A percentile compares a stretch with the other conserved stretches of the same genome.
These are phyloP conservation scores for Globisporangium recalcitrans DNA, from an alignment of 352 stramenopile species.

Conservation along the genomic window DNA sequence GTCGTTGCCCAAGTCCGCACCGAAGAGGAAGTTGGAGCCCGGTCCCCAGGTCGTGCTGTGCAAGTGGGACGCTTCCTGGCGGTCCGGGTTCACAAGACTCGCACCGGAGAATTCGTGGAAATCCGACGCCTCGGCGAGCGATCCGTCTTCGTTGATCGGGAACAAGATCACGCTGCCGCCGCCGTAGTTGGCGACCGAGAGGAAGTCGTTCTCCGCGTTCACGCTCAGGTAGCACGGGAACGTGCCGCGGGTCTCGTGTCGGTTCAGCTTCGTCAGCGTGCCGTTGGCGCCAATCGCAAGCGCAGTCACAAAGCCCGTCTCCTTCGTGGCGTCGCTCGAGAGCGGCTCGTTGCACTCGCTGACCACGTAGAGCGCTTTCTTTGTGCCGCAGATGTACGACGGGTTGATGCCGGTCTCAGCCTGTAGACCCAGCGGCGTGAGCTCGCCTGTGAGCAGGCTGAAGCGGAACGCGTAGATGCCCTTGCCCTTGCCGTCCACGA, in stretches of 20 bases:
- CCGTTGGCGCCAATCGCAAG: constrained; percentile 41
- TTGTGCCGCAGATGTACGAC: constrained; percentile 49
- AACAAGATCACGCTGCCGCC: constrained; percentile 58
- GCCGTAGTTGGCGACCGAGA: constrained; percentile 72
- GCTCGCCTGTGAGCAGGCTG: constrained; percentile 37
- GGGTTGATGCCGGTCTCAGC: constrained; percentile 62
- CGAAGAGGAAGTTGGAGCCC: constrained; percentile 32
- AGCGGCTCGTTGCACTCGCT: constrained; percentile 64
- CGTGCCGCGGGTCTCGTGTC: constrained; percentile 44
- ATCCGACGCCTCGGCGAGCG: constrained; percentile 36
- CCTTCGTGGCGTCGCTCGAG: constrained; percentile 16
- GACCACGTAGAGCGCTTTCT: constrained; percentile 47
- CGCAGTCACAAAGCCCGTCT: constrained; percentile 57
- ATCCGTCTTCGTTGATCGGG: constrained; percentile 50
- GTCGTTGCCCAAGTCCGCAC: constrained; percentile 68
- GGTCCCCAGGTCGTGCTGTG: constrained; percentile 70
- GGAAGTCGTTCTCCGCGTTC: constrained; percentile 37
- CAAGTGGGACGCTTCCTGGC: constrained; percentile 70
- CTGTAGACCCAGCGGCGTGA: constrained; percentile 42
- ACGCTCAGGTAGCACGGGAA: constrained; percentile 66
- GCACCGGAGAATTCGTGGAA: constrained; percentile 39
- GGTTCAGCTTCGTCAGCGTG: constrained; percentile 38
- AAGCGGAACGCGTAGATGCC: constrained; percentile 69
- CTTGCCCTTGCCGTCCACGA: constrained; percentile 74
- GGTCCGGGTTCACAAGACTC: constrained; percentile 44